A percentile compares a stretch with the other conserved stretches of the same genome.
Conservation (phyloP, 1,284 basidiomycete species). For the Schizophyllum commune region DNA sequence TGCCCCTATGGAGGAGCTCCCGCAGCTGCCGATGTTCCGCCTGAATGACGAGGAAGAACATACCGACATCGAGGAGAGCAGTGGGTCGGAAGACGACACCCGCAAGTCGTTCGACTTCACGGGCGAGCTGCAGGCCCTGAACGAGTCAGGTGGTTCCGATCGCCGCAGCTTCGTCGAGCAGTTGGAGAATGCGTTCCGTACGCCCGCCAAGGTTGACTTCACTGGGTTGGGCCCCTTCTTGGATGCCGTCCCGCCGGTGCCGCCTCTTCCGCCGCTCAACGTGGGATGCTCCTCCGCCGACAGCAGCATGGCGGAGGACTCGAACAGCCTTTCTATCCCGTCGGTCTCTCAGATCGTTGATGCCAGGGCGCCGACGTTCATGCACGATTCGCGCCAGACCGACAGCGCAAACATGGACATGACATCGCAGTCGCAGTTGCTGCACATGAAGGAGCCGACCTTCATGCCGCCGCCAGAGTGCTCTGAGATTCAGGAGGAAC, state of each 20-base stretch:
- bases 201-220: slow-evolving; percentile 59
- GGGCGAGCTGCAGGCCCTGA: slow-evolving; percentile 64
- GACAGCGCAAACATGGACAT: too few relatives aligned
- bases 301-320: too few relatives aligned
- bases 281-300: background rate
- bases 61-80: slow-evolving; percentile 36
- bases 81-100: slow-evolving; percentile 49
- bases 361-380: slow-evolving; percentile 8
- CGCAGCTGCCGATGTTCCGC: slow-evolving; percentile 30
- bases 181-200: slow-evolving; percentile 69
- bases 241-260: slow-evolving; percentile 40
- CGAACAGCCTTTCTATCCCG: too few relatives aligned
- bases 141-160: slow-evolving; percentile 60
- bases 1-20: slow-evolving; percentile 14
- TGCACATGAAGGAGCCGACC: slow-evolving; percentile 18
- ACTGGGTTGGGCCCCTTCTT: slow-evolving; percentile 21
- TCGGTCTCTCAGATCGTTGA: slow-evolving; percentile 19
- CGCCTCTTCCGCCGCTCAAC: slow-evolving; percentile 21
- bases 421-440: slow-evolving; percentile 7
- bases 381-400: background rate
- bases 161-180: slow-evolving; percentile 77
- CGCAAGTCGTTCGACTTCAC: slow-evolving; percentile 85
- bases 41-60: background rate
- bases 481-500: slow-evolving; percentile 2
- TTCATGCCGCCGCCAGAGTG: background rate